Evolutionary conservation across 2,329 filamentous ascomycete genomes (phyloP), one percentile per base, ranked within the genome.

Genomic region (Aspergillus eucalypticola): DNA sequence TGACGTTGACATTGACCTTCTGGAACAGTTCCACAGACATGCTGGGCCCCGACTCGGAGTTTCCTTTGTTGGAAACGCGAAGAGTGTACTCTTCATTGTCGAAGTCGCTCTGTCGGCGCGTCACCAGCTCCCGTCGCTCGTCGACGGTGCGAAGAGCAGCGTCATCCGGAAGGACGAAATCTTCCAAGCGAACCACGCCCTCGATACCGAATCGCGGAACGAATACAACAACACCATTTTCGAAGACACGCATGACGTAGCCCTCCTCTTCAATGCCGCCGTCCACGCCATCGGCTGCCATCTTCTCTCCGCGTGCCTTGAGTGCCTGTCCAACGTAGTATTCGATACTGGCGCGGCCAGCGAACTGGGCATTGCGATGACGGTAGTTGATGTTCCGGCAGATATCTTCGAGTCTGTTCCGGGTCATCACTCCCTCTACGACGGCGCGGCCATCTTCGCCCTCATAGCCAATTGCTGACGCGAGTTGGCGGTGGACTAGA

Each of bases 301-400:
- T 69, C 66, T 78, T 79, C 67, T 80, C 78, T 15, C 86, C 82
- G 56, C 85, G 82, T 8, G 85, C 92, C 79, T 95, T 95, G 58
- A 99, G 88, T 11, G 94, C 92, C 79, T 99, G 95, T 0, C 95
- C 95, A 52, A 99, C 95, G 74, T 98, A 99, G 80, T 98, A 99
- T 69, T 96, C 93, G 64, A 99, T 93, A 68, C 90, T 95, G 25
- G 95, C 94, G 61, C 95, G 88, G 38, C 94, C 94, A 2, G 95
- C 95, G 78, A 96, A 89, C 78, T 99, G 95, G 32, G 95, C 95
- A 76, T 99, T 99, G 72, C 95, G 91, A 77, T 99, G 95, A 7
- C 95, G 89, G 60, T 95, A 88, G 76, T 99, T 99, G 84, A 99
- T 97, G 80, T 99, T 99, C 77, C 92, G 93, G 84, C 95, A 98